A percentile compares a stretch with the other conserved stretches of the same genome.
phyloP scores from a whole-genome alignment of 2,329 filamentous ascomycete species.

The Pseudogymnoascus sp. region DNA sequence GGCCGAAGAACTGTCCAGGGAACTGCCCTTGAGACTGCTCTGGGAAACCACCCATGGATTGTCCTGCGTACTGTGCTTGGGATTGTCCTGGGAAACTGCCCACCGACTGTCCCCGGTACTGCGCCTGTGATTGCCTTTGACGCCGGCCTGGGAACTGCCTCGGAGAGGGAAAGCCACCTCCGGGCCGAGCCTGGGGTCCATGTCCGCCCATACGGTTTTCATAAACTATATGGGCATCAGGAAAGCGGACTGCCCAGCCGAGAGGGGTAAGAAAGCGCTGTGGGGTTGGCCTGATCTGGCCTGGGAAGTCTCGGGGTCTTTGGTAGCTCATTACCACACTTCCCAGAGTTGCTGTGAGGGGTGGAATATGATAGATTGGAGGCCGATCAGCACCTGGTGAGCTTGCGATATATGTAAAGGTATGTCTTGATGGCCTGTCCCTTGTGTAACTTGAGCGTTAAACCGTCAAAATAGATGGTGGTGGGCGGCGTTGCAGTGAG shows the following conservation, averaged over 20 bases:
- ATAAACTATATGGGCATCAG: neutral
- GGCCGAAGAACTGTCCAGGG: neutral
- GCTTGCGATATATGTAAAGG: neutral
- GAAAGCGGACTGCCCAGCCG: slow-evolving; percentile 4
- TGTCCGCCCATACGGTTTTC: neutral
- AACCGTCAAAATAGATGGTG: neutral
- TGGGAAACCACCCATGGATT: neutral
- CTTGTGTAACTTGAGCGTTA: neutral
- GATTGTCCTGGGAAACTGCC: neutral
- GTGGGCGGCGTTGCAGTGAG: neutral
- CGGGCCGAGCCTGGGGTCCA: neutral
- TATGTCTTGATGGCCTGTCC: neutral
- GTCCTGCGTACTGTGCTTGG: neutral
- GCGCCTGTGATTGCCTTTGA: neutral
- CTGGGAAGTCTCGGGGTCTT: neutral
- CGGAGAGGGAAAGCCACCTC: neutral
- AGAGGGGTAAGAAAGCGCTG: slow-evolving; percentile 3
- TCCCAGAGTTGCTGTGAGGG: neutral
- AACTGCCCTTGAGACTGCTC: neutral
- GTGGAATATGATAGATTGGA: neutral
- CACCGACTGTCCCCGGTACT: neutral
- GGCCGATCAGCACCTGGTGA: neutral
- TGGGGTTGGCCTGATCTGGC: neutral
- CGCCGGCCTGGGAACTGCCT: neutral
- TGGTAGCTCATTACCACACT: slow-evolving; percentile 4